Percentiles rank a stretch among this genome's conserved stretches.
Conservation (phyloP, 768 basidiomycete species). For the Rhodotorula diobovata region DNA sequence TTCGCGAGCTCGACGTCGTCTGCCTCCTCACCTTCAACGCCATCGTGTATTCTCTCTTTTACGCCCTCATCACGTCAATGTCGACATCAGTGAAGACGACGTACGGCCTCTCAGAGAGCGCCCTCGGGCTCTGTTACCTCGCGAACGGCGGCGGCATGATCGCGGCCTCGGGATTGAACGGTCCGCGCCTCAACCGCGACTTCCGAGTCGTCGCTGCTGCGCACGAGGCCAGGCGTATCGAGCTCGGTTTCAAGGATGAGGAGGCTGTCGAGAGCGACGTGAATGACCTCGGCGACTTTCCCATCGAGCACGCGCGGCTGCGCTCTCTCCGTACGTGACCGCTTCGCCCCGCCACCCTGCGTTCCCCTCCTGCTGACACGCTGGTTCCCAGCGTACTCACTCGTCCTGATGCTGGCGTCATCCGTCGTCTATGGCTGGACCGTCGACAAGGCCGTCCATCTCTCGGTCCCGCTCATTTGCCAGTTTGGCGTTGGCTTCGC, state of each 20-base stretch:
- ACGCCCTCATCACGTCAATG: constrained; percentile 59
- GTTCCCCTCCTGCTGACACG: no score
- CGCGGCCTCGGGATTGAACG: constrained; percentile 57
- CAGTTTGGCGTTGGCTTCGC: constrained; percentile 42
- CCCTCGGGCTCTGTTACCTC: constrained; percentile 72
- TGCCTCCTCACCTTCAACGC: constrained; percentile 44
- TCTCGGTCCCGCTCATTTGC: constrained; percentile 42
- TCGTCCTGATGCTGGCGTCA: constrained; percentile 21
- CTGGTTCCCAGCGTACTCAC: constrained; percentile 17
- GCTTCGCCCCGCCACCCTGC: no score
- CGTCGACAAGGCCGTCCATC: constrained; percentile 36
- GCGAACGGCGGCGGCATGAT: constrained; percentile 68
- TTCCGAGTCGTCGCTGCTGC: constrained; percentile 53
- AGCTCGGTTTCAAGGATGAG: no score
- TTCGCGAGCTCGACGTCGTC: constrained; percentile 57
- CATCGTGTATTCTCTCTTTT: constrained; percentile 51
- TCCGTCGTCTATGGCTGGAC: constrained; percentile 44
- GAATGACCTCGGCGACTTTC: constrained; percentile 31
- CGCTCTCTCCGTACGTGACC: constrained; percentile 30
- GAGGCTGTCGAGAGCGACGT: constrained; percentile 37
- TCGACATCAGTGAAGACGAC: constrained; percentile 59
- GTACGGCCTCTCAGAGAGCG: constrained; percentile 62
- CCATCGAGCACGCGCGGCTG: constrained; percentile 45
- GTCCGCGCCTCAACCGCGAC: constrained; percentile 63
- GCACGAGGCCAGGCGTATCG: no score